Conservation (phyloP, 2,329 filamentous ascomycete species). For the Alternaria brassicicola region DNA sequence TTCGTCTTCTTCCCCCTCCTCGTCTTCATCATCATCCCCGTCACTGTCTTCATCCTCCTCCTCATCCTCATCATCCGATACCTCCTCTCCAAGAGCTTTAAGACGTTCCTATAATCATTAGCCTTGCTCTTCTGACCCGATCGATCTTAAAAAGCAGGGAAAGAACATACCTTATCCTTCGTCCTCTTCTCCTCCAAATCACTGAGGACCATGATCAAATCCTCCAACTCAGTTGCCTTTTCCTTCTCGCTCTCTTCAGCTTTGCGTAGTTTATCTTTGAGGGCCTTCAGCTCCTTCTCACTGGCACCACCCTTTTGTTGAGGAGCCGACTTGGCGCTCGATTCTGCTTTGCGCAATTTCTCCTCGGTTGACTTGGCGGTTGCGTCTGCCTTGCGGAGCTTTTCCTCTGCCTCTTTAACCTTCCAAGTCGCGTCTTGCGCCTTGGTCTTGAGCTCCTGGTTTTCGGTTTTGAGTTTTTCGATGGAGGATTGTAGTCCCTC, state of each 20-base stretch:
- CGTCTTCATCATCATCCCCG: constrained; percentile 11
- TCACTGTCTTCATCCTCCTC: constrained; percentile 40
- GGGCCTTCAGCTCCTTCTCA: constrained; percentile 48
- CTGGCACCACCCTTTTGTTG: neutral
- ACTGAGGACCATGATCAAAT: constrained; percentile 55
- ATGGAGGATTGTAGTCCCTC: constrained; percentile 23
- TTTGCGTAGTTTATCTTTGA: constrained; percentile 53
- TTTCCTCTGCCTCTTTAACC: constrained; percentile 56
- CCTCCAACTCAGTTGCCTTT: constrained; percentile 56
- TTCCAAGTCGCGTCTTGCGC: constrained; percentile 52
- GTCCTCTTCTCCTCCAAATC: constrained; percentile 55
- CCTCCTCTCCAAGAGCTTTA: constrained; percentile 53
- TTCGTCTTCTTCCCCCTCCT: neutral
- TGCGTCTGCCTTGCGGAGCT: constrained; percentile 42
- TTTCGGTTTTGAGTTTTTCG: constrained; percentile 20
- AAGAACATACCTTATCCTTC: constrained; percentile 45
- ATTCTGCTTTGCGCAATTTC: neutral
- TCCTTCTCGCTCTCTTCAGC: constrained; percentile 46
- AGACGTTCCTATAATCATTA: constrained; percentile 51
- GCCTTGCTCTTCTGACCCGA: neutral
- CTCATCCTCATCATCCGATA: constrained; percentile 51
- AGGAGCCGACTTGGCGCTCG: neutral
- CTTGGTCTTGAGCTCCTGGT: constrained; percentile 47
- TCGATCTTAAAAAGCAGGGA: rapidly evolving
- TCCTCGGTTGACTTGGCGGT: constrained; percentile 1